Conservation (phyloP, 1,139 yeast genomes). For the Geotrichum fermentans region DNA sequence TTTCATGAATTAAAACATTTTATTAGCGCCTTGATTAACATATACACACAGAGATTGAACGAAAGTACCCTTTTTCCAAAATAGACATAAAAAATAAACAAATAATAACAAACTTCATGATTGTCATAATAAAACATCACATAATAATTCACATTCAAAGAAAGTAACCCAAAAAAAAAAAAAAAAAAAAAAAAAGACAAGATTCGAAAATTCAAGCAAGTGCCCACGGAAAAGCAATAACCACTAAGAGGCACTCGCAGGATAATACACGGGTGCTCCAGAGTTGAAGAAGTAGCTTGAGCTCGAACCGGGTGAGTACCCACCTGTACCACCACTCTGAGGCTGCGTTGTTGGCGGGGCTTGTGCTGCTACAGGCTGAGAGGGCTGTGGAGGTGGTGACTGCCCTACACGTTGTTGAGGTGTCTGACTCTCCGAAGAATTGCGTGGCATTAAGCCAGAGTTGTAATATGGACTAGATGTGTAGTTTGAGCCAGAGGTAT, state of each 20-base stretch:
- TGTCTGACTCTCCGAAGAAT: too few species aligned
- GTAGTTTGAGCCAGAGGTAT: too few species aligned
- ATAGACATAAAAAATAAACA: too few species aligned
- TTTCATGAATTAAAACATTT: too few species aligned
- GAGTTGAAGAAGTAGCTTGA: not conserved
- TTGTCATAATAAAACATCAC: not conserved
- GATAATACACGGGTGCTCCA: conserved; percentile 1
- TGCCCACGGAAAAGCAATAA: not conserved
- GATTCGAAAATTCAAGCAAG: not conserved
- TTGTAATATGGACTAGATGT: too few species aligned
- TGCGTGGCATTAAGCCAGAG: too few species aligned
- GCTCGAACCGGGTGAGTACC: not conserved
- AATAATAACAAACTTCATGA: not conserved
- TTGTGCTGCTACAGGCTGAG: too few species aligned
- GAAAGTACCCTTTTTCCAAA: too few species aligned
- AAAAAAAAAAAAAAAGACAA: conserved; percentile 28
- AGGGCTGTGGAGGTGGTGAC: too few species aligned
- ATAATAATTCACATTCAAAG: not conserved
- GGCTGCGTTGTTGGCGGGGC: not conserved
- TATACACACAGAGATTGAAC: too few species aligned
- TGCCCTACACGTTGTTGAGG: too few species aligned
- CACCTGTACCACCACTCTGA: not conserved
- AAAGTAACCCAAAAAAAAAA: conserved; percentile 10
- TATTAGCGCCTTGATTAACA: too few species aligned
- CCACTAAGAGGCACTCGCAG: not conserved